phyloP scores from a whole-genome alignment of 768 basidiomycete genomes.

The Xerocomellus chrysenteron region DNA sequence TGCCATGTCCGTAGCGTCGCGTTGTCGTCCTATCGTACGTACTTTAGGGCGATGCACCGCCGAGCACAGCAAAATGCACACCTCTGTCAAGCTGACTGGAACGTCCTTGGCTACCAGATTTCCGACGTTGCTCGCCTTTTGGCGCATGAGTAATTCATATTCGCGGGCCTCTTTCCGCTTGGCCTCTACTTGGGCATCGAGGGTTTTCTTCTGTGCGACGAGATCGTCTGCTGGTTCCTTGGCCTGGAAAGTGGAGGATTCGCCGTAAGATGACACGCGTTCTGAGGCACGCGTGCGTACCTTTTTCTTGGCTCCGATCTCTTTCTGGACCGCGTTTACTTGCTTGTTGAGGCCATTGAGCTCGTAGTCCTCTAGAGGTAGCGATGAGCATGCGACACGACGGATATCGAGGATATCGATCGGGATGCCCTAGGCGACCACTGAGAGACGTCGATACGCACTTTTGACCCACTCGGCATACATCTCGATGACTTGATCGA shows the following conservation, averaged over 20 bases:
- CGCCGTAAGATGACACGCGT: neutral
- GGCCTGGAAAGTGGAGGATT: conserved; percentile 48
- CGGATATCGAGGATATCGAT: neutral
- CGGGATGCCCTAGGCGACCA: neutral
- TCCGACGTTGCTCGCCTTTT: conserved; percentile 79
- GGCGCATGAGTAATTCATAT: conserved; percentile 73
- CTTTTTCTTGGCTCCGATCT: conserved; percentile 94
- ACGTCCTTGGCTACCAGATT: conserved; percentile 90
- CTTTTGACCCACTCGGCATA: conserved; percentile 94
- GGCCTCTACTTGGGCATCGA: conserved; percentile 78
- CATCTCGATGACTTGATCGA: conserved; percentile 91
- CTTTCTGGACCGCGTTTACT: conserved; percentile 89
- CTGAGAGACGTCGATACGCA: conserved; percentile 42
- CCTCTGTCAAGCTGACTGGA: conserved; percentile 87
- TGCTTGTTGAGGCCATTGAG: conserved; percentile 74
- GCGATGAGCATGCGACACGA: neutral
- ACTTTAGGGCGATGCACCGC: neutral
- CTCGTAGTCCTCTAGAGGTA: conserved; percentile 77
- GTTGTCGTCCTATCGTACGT: conserved; percentile 79
- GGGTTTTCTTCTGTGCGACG: conserved; percentile 75
- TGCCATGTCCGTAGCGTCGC: conserved; percentile 78
- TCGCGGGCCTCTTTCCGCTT: conserved; percentile 77
- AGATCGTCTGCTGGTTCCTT: conserved; percentile 91
- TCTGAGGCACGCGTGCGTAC: conserved; percentile 33
- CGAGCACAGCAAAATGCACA: conserved; percentile 24